Evolutionary conservation across 1,139 yeast genomes (phyloP), one percentile per base, ranked within the genome.

Genomic region (Zygosaccharomyces pseudobailii): DNA sequence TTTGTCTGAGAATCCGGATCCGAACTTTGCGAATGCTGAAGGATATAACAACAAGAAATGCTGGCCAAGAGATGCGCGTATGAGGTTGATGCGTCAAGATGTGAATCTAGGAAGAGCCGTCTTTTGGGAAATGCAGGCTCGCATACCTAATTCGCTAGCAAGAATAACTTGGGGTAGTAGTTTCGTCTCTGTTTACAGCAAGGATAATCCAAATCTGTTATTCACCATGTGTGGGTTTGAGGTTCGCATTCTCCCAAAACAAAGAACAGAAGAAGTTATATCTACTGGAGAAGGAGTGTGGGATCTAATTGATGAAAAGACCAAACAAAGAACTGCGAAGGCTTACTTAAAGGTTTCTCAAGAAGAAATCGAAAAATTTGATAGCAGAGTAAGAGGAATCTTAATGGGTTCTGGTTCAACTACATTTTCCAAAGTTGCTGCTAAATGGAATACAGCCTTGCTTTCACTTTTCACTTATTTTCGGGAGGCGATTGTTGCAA

Each of bases 201-300:
- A 78, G 47, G 96, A 90, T 53, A 94, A 94, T 61, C 90, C 97
- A 9, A 94, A 92, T 56, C 63, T 92, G 50, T 70, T 92, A 37
- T 89, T 92, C 59, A 77, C 92, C 1, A 87, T 94, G 94, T 84
- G 94, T 66, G 98, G 98, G 0, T 94, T 94, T 70, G 98, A 94
- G 61, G 84, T 92, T 1, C 73, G 98, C 46, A 84, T 94, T 28
- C 65, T 88, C 42, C 98, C 99, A 2, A 87, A 81, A 59, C 56
- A 69, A 32, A 74, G 97, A 53, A 65, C 75, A 48, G 82, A 75
- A 21, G 78, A 73, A 32, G 61, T 68, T 2, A 66, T 79, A 1
- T 71, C 80, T 0, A 69, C 72, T 6, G 74, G 74, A 43, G 97
- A 90, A 68, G 94, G 97, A 42, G 89, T 85, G 2, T 94, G 99